phyloP scores from a whole-genome alignment of 495 filamentous ascomycete species.

The Trichoderma erinaceum region DNA sequence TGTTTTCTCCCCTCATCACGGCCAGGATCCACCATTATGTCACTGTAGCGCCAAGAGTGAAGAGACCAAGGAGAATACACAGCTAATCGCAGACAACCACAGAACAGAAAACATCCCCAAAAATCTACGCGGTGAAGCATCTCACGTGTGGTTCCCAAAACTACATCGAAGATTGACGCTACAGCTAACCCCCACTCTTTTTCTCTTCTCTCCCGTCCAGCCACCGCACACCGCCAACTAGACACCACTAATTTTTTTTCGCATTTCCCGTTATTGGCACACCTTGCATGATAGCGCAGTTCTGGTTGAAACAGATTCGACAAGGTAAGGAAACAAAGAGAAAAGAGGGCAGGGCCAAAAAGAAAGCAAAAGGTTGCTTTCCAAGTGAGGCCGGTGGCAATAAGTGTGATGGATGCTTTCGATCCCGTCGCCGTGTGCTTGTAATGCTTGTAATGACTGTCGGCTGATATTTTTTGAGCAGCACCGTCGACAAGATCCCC shows the following conservation, averaged over 20 bases:
- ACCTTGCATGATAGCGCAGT: slow-evolving; percentile 5
- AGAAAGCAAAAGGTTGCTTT: neutral
- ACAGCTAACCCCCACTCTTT: slow-evolving; percentile 4
- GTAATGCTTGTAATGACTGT: neutral
- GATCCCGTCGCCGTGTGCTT: neutral
- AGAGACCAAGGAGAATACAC: neutral
- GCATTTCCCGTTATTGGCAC: slow-evolving; percentile 10
- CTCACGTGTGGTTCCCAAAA: neutral
- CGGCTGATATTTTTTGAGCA: slow-evolving; percentile 5
- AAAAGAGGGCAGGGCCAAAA: neutral
- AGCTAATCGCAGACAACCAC: neutral
- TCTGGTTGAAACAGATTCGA: neutral
- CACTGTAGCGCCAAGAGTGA: slow-evolving; percentile 6
- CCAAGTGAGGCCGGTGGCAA: neutral
- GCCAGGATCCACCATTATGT: slow-evolving; percentile 9
- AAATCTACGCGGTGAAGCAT: slow-evolving; percentile 7
- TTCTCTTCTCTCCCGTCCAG: neutral
- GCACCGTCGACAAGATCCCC: neutral
- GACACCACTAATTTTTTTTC: slow-evolving; percentile 1
- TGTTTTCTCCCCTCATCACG: neutral
- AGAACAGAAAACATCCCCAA: neutral
- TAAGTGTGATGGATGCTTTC: neutral
- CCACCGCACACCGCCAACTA: slow-evolving; percentile 11
- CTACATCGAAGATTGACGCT: slow-evolving; percentile 4
- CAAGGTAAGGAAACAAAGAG: neutral